Base-by-base conservation (phyloP, 192 early-diverging fungal genomes). In the Linnemannia elongata region DNA sequence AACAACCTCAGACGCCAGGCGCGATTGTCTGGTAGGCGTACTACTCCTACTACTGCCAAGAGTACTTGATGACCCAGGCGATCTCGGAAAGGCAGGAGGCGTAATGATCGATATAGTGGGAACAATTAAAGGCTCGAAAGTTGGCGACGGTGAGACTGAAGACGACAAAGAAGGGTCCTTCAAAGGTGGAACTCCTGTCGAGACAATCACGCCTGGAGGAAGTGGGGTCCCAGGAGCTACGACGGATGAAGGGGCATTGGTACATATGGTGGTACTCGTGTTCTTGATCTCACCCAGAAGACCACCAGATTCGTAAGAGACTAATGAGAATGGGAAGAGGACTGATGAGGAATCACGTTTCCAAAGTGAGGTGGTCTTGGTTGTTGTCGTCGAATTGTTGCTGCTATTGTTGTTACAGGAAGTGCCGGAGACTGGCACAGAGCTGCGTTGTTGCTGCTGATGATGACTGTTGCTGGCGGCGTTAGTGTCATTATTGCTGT, bases 251-350 rank as follows among this genome's bases (percentile, higher is more conserved):
- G 72, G 55, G 0, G 71, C 74, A 3, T 85, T 84, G 17, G 82
- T 83, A 22, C 82, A 63, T 39, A 76, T 72, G 3, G 66, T 66
- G 1, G 77, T 80, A 22, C 74, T 80, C 6, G 83, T 75, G 55
- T 75, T 78, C 36, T 78, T 83, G 63, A 83, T 74, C 30, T 71
- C 82, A 4, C 76, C 83, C 0, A 85, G 55, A 24, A 80, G 24
- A 3, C 83, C 74, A n/a, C 83, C 83, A n/a, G 74, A 76, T 57
- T 85, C 83, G 57, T 85, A 80, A 0, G 83, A 76, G 33, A 85
- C 78, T 8, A 85, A 57, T 2, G 83, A 85, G 74, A 80, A 85
- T 13, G 78, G 83, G 17, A 85, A 85, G 17, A 85, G 69, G 49
- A 33, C 63, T 24, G 78, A 80, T 8, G 83, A 47, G 0, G 76